Base-by-base conservation (phyloP, 306 rosid genomes). In the Prunus campanulata region DNA sequence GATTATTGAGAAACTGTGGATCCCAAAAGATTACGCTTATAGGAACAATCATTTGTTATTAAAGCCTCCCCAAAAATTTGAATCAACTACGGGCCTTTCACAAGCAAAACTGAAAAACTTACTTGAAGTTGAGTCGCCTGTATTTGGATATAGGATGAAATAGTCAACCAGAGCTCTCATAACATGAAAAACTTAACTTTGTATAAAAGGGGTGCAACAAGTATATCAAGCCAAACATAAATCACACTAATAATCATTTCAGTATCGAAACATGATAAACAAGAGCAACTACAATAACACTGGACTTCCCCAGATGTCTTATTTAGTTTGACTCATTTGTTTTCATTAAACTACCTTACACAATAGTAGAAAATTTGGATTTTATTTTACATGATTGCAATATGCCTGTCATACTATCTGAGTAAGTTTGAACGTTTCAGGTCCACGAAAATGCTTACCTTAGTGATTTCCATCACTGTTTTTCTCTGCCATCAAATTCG, bases 371-470 rank as follows among this genome's bases (percentile, higher is more conserved):
- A 29, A 22, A 32, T 35, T 29, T 15, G 4, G 19, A 13, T 11
- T 12, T 39, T 66, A 25, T 57, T 60, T 71, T 51, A 54, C 44
- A 16, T 49, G 59, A 32, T 75, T 78, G 42, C 19, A 30, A 8
- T 13, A 16, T 32, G 32, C 30, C 39, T 57, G 25, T 48, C 57
- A 67, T 76, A 19, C 46, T 77, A 66, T 62, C 61, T 68, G 74
- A 74, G 27, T 51, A 67, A 25, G 83, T 71, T 79, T 62, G 32
- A 80, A 76, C 84, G 57, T 86, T 84, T 81, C 96, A 92, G 98
- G 96, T 92, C 76, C 98, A 94, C 51, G 97, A 94, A 89, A 94
- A 94, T 87, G 97, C 98, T 60, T 94, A 92, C 79, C 79, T 84
- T 52, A 90, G 97, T 72, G 97, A 90, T 57, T 88, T 83, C 84